These are phyloP conservation scores for Chrysanthemum makinoi DNA, from an alignment of 129 eudicot genomes.

Conservation along the genomic window DNA sequence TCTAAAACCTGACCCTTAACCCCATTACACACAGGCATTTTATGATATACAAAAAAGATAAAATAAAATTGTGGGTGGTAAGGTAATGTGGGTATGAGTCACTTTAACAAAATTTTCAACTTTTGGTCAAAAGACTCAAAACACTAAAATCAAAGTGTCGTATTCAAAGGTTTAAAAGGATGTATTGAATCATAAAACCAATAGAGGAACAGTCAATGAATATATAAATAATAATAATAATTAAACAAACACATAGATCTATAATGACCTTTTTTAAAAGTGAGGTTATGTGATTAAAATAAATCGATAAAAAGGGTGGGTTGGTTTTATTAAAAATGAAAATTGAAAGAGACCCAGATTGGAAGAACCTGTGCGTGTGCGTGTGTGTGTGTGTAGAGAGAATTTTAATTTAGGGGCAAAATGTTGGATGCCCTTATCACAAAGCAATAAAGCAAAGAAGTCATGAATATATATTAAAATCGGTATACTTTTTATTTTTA, in stretches of 20 bases:
- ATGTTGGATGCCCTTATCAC: constrained; percentile 5
- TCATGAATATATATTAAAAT: background rate
- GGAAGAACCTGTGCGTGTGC: constrained; percentile 12
- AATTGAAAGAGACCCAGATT: constrained; percentile 24
- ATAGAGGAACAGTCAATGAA: constrained; percentile 40
- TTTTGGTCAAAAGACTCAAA: constrained; percentile 55
- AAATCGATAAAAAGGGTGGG: constrained; percentile 26
- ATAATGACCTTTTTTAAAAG: constrained; percentile 28
- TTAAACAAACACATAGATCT: constrained; percentile 30
- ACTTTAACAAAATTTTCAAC: constrained; percentile 40
- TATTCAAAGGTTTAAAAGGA: constrained; percentile 43
- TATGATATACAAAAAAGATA: background rate
- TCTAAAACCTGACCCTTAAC: constrained; percentile 52
- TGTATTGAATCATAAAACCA: constrained; percentile 42
- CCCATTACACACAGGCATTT: constrained; percentile 58
- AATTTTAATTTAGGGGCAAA: constrained; percentile 27
- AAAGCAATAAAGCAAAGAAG: constrained; percentile 1
- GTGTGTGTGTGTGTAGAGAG: constrained; percentile 3
- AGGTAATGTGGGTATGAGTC: constrained; percentile 11
- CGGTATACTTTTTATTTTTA: no score
- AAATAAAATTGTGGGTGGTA: background rate
- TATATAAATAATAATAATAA: constrained; percentile 13
- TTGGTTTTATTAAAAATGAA: background rate
- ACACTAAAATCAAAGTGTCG: constrained; percentile 42
- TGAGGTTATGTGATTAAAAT: constrained; percentile 16